Percentiles rank a stretch among this genome's conserved stretches.
phyloP scores from a whole-genome alignment of 2,329 filamentous ascomycete genomes.

The Talaromyces sp. region DNA sequence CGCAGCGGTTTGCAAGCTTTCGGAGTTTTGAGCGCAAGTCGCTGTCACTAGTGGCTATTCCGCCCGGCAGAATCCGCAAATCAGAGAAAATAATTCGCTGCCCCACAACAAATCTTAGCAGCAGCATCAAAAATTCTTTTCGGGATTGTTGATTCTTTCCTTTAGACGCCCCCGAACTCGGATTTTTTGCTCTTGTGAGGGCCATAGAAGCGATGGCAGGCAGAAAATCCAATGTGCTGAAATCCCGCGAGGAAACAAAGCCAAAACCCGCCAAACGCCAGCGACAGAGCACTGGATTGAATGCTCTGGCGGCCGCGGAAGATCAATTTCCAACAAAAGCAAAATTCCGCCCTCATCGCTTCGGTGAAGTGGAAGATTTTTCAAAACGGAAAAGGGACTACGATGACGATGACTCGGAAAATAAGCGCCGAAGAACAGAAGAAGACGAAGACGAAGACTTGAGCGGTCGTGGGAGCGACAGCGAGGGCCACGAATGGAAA shows the following conservation, averaged over 20 bases:
- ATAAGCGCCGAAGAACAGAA: constrained; percentile 42
- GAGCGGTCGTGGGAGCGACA: constrained; percentile 65
- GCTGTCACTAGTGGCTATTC: background rate
- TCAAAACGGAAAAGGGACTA: constrained; percentile 39
- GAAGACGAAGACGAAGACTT: constrained; percentile 46
- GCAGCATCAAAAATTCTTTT: constrained; percentile 5
- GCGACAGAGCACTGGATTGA: constrained; percentile 44
- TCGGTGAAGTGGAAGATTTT: constrained; percentile 55
- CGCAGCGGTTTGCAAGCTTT: background rate
- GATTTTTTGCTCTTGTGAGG: background rate
- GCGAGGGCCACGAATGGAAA: constrained; percentile 80
- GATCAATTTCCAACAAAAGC: constrained; percentile 49
- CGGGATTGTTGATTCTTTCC: background rate
- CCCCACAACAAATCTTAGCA: constrained; percentile 5
- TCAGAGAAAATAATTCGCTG: background rate
- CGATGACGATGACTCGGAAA: constrained; percentile 35
- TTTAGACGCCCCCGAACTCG: background rate
- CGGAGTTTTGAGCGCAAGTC: background rate
- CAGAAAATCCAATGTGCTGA: constrained; percentile 35
- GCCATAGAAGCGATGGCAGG: constrained; percentile 33
- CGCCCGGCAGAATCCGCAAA: constrained; percentile 13
- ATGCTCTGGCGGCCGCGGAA: constrained; percentile 64
- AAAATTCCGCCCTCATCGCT: constrained; percentile 53
- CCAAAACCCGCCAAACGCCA: constrained; percentile 46
- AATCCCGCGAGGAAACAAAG: constrained; percentile 34